phyloP scores from a whole-genome alignment of 176 grass and related monocot species.

The Lolium multiflorum region DNA sequence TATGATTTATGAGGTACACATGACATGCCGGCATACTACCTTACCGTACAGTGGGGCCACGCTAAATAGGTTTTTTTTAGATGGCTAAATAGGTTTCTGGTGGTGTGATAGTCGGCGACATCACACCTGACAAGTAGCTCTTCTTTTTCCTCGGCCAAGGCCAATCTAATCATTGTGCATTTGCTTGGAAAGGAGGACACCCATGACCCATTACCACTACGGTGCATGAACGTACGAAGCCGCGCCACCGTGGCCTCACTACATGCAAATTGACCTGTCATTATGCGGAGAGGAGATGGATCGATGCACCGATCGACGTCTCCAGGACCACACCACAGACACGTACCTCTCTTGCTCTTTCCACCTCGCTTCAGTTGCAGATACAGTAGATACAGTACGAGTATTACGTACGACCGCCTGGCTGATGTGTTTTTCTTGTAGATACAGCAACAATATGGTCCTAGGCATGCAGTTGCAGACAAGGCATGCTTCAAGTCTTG shows the following conservation, averaged over 20 bases:
- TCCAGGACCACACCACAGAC: slow-evolving; percentile 8
- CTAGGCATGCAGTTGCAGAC: too few relatives aligned
- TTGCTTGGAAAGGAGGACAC: slow-evolving; percentile 65
- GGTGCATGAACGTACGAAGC: neutral
- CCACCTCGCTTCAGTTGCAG: neutral
- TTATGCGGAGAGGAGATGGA: neutral
- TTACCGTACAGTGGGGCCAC: neutral
- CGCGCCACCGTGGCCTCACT: neutral
- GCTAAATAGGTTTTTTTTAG: too few relatives aligned
- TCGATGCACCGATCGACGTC: neutral
- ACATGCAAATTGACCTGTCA: slow-evolving; percentile 36
- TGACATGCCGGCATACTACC: neutral
- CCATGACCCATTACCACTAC: slow-evolving; percentile 39
- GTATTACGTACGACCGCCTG: neutral
- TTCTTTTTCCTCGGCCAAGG: neutral
- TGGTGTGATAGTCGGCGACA: slow-evolving; percentile 45
- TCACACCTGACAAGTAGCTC: slow-evolving; percentile 43
- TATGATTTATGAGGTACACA: too few relatives aligned
- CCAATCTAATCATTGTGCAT: slow-evolving; percentile 39
- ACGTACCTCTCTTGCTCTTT: neutral
- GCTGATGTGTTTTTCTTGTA: slow-evolving; percentile 16
- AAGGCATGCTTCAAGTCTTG: too few relatives aligned
- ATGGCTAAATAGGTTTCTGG: neutral
- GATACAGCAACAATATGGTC: slow-evolving; percentile 29
- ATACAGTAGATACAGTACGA: too few relatives aligned